Base-by-base conservation (phyloP, 805 yeast species). In the Torulaspora franciscae region DNA sequence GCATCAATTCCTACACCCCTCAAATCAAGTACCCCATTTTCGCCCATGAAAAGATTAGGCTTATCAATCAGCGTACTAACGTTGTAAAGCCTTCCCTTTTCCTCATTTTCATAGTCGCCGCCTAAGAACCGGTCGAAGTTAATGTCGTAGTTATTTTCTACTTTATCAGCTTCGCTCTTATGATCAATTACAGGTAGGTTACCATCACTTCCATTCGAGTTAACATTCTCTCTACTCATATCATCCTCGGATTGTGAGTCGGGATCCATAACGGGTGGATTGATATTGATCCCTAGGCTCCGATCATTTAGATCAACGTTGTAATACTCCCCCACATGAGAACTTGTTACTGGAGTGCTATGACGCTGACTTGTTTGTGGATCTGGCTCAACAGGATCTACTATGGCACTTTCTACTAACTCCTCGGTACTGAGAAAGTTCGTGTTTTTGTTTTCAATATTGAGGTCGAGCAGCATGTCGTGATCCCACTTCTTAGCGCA, bases 401-500 rank as follows among this genome's bases (percentile, higher is more conserved):
- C 76, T 9, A 77, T 70, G 49, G 84, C 78, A 55, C 83, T 75
- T 22, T 79, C 77, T 2, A 80, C 77, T 36, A 80, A 71, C 53
- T 81, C 85, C 42, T 74, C 80, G 34, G 77, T 77, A 14, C 84
- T 78, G 8, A 75, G 67, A 52, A 79, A 81, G 34, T 70, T 61
- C 30, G 68, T 61, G 41, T 63, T 66, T 47, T 70, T 72, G 35
- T 66, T 67, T 51, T 73, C 77, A 9, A 69, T 60, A 28, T 68
- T 57, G 25, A 81, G 62, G 32, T 79, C 81, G 36, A 79, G 52
- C 30, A 81, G 59, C 48, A 76, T 75, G 39, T 75, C 75, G 24
- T 74, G 66, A 43, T 77, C 80, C 85, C 85, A 81, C 19, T 78
- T 73, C 41, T 76, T 70, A 10, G 66, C 72, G 11, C 77, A 81